Percentiles rank a stretch among this genome's conserved stretches.
Conservation (phyloP, 139 green algal genomes). For the Cymbomonas tetramitiformis region DNA sequence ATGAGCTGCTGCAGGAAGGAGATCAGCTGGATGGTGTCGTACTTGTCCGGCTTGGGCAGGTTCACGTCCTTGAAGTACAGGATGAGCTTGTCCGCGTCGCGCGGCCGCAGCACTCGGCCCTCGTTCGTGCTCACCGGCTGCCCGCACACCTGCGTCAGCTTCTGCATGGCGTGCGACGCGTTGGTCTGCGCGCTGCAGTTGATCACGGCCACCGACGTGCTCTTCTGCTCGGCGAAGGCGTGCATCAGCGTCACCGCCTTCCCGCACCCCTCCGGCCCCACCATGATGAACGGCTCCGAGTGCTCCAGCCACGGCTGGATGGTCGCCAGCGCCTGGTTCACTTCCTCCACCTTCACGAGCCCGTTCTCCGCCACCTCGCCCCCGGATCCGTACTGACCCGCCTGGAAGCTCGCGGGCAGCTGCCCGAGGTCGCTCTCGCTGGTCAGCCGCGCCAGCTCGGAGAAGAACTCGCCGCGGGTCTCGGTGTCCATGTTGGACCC, state of each 20-base stretch:
- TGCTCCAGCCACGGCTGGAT: constrained; percentile 42
- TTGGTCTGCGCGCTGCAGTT: constrained; percentile 59
- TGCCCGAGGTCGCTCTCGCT: neutral
- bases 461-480: constrained; percentile 22
- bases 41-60: constrained; percentile 60
- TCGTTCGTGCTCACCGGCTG: constrained; percentile 45
- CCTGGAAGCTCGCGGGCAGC: neutral
- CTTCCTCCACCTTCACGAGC: neutral
- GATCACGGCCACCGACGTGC: constrained; percentile 34
- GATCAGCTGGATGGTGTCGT: constrained; percentile 57
- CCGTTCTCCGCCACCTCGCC: neutral
- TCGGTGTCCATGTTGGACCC: constrained; percentile 36
- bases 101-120: constrained; percentile 45
- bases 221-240: constrained; percentile 3
- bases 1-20: constrained; percentile 69
- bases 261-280: constrained; percentile 53
- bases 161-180: constrained; percentile 52
- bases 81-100: constrained; percentile 41
- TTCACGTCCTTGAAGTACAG: constrained; percentile 59
- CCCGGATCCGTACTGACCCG: neutral
- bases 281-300: constrained; percentile 46
- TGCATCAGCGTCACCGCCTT: constrained; percentile 51
- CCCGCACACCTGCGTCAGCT: constrained; percentile 54
- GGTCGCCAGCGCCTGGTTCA: neutral
- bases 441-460: neutral